These are phyloP conservation scores for Ulmus americana DNA, from an alignment of 331 rosid species.

Conservation along the genomic window DNA sequence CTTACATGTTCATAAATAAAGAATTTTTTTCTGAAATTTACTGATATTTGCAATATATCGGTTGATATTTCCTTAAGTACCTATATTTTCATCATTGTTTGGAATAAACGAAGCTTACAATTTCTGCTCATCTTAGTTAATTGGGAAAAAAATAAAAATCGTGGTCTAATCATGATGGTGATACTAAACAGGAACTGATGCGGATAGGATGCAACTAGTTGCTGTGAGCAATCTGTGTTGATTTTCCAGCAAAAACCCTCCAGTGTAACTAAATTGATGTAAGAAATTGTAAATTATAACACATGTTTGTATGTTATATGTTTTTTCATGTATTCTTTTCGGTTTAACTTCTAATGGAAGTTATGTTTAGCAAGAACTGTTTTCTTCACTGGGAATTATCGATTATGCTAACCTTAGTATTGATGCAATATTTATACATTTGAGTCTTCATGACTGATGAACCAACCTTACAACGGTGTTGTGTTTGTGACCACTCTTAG, in stretches of 20 bases:
- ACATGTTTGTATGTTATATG: not conserved
- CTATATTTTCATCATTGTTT: no score
- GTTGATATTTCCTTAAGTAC: no score
- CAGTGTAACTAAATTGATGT: not conserved
- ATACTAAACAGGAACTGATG: not conserved
- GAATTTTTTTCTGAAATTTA: no score
- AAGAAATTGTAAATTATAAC: slow-evolving; percentile 9
- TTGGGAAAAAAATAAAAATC: not conserved
- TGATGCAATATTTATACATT: no score
- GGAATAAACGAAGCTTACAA: no score
- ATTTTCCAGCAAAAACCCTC: not conserved
- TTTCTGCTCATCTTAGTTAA: not conserved
- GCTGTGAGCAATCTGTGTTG: not conserved
- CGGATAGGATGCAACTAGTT: not conserved
- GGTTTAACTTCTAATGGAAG: not conserved
- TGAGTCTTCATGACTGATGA: no score
- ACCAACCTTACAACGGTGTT: no score
- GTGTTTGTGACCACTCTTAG: no score
- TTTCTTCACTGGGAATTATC: not conserved
- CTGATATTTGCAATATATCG: no score
- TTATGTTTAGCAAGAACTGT: not conserved
- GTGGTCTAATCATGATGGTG: not conserved
- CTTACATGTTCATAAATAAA: no score
- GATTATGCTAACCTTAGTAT: not conserved
- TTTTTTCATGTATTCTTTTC: not conserved